These are phyloP conservation scores for Rhytidiadelphus loreus DNA, from an alignment of 225 moss, liverwort and hornwort species.

Conservation along the genomic window DNA sequence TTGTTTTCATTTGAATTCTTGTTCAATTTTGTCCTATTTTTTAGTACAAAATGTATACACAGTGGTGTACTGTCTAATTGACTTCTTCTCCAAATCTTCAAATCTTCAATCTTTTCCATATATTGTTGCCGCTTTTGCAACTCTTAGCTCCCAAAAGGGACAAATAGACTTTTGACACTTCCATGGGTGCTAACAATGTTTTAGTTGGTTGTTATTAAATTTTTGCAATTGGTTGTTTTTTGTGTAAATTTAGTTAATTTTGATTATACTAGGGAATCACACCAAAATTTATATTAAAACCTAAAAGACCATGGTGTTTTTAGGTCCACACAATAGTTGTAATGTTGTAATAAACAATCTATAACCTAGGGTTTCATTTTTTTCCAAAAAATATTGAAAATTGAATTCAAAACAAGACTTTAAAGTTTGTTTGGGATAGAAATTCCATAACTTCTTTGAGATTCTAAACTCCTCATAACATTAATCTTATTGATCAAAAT, in stretches of 20 bases:
- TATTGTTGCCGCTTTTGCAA: rapidly evolving
- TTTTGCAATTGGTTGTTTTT: background rate
- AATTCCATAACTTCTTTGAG: too few relatives aligned
- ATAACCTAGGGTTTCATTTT: too few relatives aligned
- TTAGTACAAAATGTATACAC: background rate
- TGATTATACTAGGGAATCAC: background rate
- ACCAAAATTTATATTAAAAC: background rate
- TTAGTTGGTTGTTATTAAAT: background rate
- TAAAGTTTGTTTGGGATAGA: too few relatives aligned
- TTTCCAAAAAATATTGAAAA: background rate
- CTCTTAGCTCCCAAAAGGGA: rapidly evolving
- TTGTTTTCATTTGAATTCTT: background rate
- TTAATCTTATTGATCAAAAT: too few relatives aligned
- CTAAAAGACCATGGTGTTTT: rapidly evolving
- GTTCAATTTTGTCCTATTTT: background rate
- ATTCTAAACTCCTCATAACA: too few relatives aligned
- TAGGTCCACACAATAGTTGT: too few relatives aligned
- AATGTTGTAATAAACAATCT: background rate
- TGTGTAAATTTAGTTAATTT: background rate
- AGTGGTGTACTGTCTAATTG: background rate
- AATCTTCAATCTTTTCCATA: too few relatives aligned
- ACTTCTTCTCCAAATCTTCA: background rate
- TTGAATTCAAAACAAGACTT: background rate
- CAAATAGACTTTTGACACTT: background rate
- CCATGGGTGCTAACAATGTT: rapidly evolving